A percentile compares a stretch with the other conserved stretches of the same genome.
Conservation (phyloP, 1,284 basidiomycete genomes). For the Tylopilus sp. region DNA sequence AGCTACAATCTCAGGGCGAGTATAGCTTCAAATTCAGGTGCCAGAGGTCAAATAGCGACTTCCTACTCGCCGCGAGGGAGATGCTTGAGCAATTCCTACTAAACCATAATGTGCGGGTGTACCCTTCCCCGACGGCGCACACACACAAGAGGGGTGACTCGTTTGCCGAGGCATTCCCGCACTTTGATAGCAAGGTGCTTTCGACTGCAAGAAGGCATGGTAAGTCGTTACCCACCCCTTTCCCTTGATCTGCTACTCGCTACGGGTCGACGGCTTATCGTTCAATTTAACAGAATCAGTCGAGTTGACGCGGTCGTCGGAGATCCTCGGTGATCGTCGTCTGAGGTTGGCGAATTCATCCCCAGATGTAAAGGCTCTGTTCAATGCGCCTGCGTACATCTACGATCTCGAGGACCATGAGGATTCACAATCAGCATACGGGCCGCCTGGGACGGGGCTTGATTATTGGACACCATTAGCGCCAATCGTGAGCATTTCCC, state of each 20-base stretch:
- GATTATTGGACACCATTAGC: slow-evolving; percentile 77
- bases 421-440: slow-evolving; percentile 56
- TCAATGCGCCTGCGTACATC: slow-evolving; percentile 77
- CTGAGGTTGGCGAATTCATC: slow-evolving; percentile 83
- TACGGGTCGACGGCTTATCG: slow-evolving; percentile 14
- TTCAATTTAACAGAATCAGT: slow-evolving; percentile 55
- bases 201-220: slow-evolving; percentile 72
- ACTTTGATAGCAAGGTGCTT: slow-evolving; percentile 94
- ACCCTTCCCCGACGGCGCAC: slow-evolving; percentile 68
- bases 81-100: slow-evolving; percentile 91
- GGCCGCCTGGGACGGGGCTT: slow-evolving; percentile 40
- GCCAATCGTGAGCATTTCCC: slow-evolving; percentile 58
- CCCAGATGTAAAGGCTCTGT: slow-evolving; percentile 93
- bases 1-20: slow-evolving; percentile 56
- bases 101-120: slow-evolving; percentile 78
- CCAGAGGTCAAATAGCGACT: slow-evolving; percentile 91
- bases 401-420: slow-evolving; percentile 72
- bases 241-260: slow-evolving; percentile 6
- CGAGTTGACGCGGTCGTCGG: slow-evolving; percentile 65
- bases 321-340: slow-evolving; percentile 70
- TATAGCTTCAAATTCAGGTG: slow-evolving; percentile 95
- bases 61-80: slow-evolving; percentile 84
- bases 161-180: slow-evolving; percentile 92
- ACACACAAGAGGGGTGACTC: slow-evolving; percentile 84
- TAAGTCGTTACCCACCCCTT: slow-evolving; percentile 31